A percentile compares a stretch with the other conserved stretches of the same genome.
These are phyloP conservation scores for Setaria viridis DNA, from an alignment of 202 grass and related monocot species.

Conservation along the genomic window DNA sequence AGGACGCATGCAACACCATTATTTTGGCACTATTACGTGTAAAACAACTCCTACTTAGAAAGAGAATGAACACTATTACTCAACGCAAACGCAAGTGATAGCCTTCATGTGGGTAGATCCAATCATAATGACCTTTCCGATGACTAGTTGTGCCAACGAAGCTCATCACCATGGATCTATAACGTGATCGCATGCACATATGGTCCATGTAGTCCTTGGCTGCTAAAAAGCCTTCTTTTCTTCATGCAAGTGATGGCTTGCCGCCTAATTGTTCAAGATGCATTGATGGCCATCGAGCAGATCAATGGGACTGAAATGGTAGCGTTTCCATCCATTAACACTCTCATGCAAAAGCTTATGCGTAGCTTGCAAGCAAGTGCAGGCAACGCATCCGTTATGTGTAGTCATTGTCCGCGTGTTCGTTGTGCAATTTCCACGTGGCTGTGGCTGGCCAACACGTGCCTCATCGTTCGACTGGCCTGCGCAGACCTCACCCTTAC, in stretches of 20 bases:
- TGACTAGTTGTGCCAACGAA: neutral
- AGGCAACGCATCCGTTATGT: neutral
- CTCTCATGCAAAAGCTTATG: neutral
- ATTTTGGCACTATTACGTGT: neutral
- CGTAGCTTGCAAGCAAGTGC: neutral
- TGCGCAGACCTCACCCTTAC: neutral
- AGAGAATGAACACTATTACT: neutral
- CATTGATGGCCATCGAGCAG: neutral
- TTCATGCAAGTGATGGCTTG: neutral
- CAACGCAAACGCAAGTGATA: neutral
- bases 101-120: too few relatives aligned
- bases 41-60: neutral
- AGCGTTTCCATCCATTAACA: neutral
- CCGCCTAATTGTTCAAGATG: neutral
- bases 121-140: neutral
- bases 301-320: neutral
- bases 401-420: conserved; percentile 42
- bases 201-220: neutral
- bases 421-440: conserved; percentile 42
- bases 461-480: conserved; percentile 46
- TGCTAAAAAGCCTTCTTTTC: neutral
- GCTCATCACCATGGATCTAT: neutral
- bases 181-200: neutral
- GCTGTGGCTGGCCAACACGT: conserved; percentile 32
- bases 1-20: neutral